Evolutionary conservation across 1,139 yeast species (phyloP), one percentile per base, ranked within the genome.

Genomic region (Zygosaccharomyces pseudobailii): DNA sequence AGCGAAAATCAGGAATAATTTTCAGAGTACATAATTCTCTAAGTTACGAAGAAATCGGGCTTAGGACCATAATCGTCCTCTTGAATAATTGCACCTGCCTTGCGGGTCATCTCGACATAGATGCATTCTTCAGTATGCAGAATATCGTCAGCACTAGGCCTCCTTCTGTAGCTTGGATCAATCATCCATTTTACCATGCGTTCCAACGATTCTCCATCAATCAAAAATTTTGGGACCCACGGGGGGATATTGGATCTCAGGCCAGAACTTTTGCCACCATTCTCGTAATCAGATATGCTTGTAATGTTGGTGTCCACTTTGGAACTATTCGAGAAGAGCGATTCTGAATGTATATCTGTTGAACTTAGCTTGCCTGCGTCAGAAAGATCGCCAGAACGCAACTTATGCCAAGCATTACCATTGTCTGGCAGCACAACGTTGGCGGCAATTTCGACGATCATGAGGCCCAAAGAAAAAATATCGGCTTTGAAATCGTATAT

Each of bases 61-160:
- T 73, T 71, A 6, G 97, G 97, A 0, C 98, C 98, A 66, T 79
- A 90, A 58, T 92, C 97, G 33, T 97, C 98, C 69, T 92, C 99
- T 59, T 84, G 94, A 55, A 92, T 87, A 2, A 92, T 87, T 1
- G 97, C 97, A 2, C 98, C 98, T 3, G 96, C 90, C 63, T 87
- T 86, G 47, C 97, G 76, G 53, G 94, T 78, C 53, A 76, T 71
- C 57, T 90, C 97, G 38, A 92, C 92, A 53, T 84, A 78, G 43
- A 77, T 75, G 55, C 94, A 82, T 65, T 92, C 97, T 43, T 78
- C 79, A 58, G 83, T 74, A 50, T 74, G 77, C 50, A 92, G 70
- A 28, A 92, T 74, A 52, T 80, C 78, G 33, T 71, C 75, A 0
- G 96, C 95, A 5, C 84, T 80, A 8, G 96, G 96, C 50, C 99